These are phyloP conservation scores for Wallacemonas sp. DNA, from an alignment of 208 protist genomes.

Conservation along the genomic window DNA sequence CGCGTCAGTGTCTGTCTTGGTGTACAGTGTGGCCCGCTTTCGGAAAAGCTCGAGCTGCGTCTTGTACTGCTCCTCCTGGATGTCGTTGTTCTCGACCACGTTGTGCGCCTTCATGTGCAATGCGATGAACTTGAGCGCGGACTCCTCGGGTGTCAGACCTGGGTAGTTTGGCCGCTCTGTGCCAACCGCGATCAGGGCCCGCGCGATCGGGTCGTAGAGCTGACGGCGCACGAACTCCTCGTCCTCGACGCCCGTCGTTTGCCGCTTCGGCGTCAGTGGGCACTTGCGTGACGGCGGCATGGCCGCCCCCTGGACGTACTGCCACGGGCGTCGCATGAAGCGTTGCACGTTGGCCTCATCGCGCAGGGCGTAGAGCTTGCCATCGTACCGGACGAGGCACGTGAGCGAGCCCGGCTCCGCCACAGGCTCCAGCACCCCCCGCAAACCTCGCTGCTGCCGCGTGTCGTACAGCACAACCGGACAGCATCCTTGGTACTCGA, in stretches of 20 bases:
- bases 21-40: conserved; percentile 70
- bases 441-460: conserved; percentile 69
- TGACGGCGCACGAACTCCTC: conserved; percentile 81
- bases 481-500: conserved; percentile 86
- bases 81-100: conserved; percentile 46
- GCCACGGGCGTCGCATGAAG: conserved; percentile 86
- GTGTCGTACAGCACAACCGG: conserved; percentile 92
- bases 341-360: conserved; percentile 48
- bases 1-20: conserved; percentile 17
- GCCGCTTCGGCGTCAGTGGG: conserved; percentile 47
- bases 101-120: conserved; percentile 88
- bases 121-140: conserved; percentile 86
- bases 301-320: conserved; percentile 64
- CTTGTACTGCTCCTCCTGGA: conserved; percentile 71
- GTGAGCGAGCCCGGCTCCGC: conserved; percentile 59
- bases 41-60: conserved; percentile 60
- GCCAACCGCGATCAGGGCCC: conserved; percentile 76
- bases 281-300: conserved; percentile 70
- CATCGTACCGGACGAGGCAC: conserved; percentile 79
- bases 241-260: conserved; percentile 37
- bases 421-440: conserved; percentile 72
- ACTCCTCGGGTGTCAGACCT: conserved; percentile 80
- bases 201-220: conserved; percentile 85
- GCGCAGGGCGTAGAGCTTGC: conserved; percentile 66
- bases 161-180: conserved; percentile 78